Percentiles rank a stretch among this genome's conserved stretches.
These are phyloP conservation scores for Angomonas deanei DNA, from an alignment of 208 protist genomes.

Conservation along the genomic window DNA sequence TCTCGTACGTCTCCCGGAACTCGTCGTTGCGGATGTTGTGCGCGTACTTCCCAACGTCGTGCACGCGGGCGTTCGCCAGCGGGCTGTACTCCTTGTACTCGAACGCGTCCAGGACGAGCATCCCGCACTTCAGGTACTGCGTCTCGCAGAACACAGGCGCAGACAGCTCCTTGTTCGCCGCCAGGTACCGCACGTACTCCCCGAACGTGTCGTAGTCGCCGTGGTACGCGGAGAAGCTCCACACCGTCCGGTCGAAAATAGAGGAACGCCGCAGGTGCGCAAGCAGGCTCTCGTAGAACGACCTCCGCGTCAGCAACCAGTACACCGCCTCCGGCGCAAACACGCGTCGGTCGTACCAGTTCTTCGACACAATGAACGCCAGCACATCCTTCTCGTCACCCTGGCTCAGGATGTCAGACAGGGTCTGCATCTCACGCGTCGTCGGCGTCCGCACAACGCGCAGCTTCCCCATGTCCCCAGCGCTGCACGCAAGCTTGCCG, in stretches of 20 bases:
- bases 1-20: conserved; percentile 5
- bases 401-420: conserved; percentile 6
- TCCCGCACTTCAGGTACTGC: conserved; percentile 1
- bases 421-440: background rate
- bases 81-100: conserved; percentile 12
- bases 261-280: background rate
- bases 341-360: background rate
- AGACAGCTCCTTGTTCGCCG: background rate
- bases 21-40: conserved; percentile 11
- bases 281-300: conserved; percentile 4
- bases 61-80: conserved; percentile 8
- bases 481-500: background rate
- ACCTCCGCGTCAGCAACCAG: conserved; percentile 1
- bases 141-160: too few species aligned
- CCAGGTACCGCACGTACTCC: background rate
- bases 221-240: conserved; percentile 11
- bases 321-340: background rate
- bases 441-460: background rate
- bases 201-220: background rate
- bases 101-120: background rate
- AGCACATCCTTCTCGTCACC: conserved; percentile 1
- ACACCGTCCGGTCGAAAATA: conserved; percentile 3
- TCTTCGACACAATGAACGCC: conserved; percentile 6
- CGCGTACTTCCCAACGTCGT: conserved; percentile 8
- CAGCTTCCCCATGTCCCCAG: background rate